Evolutionary conservation across 305 asterid genomes (phyloP), one percentile per base, ranked within the genome.

Genomic region (Fraxinus sp.): DNA sequence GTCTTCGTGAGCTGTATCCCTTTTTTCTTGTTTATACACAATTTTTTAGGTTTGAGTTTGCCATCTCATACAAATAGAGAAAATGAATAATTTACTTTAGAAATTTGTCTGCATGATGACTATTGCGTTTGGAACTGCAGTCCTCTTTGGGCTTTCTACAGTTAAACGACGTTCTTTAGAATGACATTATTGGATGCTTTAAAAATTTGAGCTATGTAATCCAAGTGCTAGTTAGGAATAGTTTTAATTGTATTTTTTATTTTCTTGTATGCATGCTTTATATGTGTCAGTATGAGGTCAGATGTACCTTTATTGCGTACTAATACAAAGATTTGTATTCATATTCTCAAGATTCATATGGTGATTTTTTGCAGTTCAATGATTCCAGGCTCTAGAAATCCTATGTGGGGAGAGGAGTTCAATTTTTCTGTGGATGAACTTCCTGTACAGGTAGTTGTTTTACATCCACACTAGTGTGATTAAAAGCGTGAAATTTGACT

Each of bases 331-430:
- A 79, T 57, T 70, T 70, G 32, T 26, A 74, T 70, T 64, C 80
- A 30, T 76, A 70, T 70, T 39, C 41, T 78, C 24, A 82, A 81
- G n/a, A 80, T 78, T 79, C 76, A 83, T 36, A 72, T 79, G 70
- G 52, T 86, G 70, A 70, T 14, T 74, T 71, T 77, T 86, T 90
- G 90, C 87, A 96, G 99, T 88, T 96, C 99, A 84, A 93, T 94
- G 98, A 91, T 94, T 85, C 97, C 98, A 82, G 93, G 98, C 85
- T 93, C 99, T 81, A 91, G 98, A 91, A 96, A 94, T 88, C 99
- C 99, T 80, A 88, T 92, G 88, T 96, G 99, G 99, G 94, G 92
- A 84, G 99, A 96, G 90, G 97, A 93, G 86, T 96, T 94, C 90
- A 91, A 94, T 89, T 96, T 96, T 90, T 88, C 92, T 79, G 95